These are phyloP conservation scores for Syzygium aromaticum DNA, from an alignment of 345 rosid species.

Conservation along the genomic window DNA sequence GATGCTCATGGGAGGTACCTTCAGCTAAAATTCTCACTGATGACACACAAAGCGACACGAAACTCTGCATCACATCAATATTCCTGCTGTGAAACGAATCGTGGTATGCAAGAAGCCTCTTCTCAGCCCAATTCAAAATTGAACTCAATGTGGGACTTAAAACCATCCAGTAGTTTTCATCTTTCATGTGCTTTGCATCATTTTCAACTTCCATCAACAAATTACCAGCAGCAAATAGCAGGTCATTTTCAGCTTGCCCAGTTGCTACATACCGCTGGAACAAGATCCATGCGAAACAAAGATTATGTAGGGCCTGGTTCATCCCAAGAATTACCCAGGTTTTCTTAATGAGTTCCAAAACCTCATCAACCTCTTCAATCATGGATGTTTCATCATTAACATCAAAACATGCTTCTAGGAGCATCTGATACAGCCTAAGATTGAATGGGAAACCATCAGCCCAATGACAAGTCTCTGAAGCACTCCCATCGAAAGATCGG, in stretches of 20 bases:
- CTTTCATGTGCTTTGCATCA: conserved; percentile 50
- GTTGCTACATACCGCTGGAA: conserved; percentile 68
- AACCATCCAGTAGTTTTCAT: conserved; percentile 41
- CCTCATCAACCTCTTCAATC: conserved; percentile 86
- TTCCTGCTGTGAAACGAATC: conserved; percentile 61
- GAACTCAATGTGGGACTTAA: conserved; percentile 50
- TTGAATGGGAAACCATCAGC: conserved; percentile 87
- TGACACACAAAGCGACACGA: conserved; percentile 53
- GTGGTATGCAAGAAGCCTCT: conserved; percentile 73
- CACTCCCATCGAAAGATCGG: conserved; percentile 51
- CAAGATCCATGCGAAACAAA: conserved; percentile 84
- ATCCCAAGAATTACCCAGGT: conserved; percentile 87
- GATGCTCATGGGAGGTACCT: conserved; percentile 56
- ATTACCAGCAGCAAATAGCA: conserved; percentile 72
- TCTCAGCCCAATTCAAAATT: conserved; percentile 76
- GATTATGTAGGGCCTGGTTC: conserved; percentile 63
- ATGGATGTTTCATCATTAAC: conserved; percentile 54
- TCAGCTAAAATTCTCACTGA: conserved; percentile 64
- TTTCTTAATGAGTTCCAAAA: conserved; percentile 80
- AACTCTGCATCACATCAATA: conserved; percentile 61
- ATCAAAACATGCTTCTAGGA: conserved; percentile 84
- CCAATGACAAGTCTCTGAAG: conserved; percentile 76
- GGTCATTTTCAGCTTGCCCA: conserved; percentile 68
- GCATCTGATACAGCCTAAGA: conserved; percentile 60
- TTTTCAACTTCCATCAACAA: conserved; percentile 64